These are phyloP conservation scores for Claviceps pazoutovae DNA, from an alignment of 2,329 filamentous ascomycete genomes.

Conservation along the genomic window DNA sequence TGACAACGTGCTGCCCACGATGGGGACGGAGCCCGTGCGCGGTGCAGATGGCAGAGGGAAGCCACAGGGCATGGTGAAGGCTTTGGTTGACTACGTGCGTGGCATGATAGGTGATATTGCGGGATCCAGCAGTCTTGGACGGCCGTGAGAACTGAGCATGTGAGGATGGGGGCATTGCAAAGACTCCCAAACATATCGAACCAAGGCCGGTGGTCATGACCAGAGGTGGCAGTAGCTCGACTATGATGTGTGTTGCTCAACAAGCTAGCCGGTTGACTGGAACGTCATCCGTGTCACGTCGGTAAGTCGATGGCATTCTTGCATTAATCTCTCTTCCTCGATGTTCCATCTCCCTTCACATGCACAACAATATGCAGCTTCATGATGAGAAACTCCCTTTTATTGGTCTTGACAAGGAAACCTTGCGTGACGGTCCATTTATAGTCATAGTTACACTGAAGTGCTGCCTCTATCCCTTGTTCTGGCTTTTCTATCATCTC, in stretches of 20 bases:
- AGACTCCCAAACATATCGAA: neutral
- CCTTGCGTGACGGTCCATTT: constrained; percentile 20
- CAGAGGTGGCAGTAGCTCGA: neutral
- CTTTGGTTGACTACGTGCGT: constrained; percentile 44
- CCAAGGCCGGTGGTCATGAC: neutral
- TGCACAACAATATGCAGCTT: neutral
- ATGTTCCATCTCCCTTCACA: neutral
- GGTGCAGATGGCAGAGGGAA: constrained; percentile 33
- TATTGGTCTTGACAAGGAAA: constrained; percentile 21
- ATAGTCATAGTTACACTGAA: constrained; percentile 20
- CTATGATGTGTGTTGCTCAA: neutral
- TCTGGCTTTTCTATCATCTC: neutral
- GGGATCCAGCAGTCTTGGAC: constrained; percentile 14
- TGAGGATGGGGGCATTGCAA: neutral
- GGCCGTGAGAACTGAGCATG: constrained; percentile 7
- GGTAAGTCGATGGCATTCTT: neutral
- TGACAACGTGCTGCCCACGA: constrained; percentile 87
- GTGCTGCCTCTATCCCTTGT: neutral
- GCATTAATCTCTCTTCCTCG: neutral
- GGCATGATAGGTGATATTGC: constrained; percentile 35
- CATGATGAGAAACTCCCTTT: constrained; percentile 4
- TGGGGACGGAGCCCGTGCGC: constrained; percentile 51
- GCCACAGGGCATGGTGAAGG: constrained; percentile 53
- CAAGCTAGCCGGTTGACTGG: neutral
- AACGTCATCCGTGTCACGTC: neutral